Conservation (phyloP, 768 basidiomycete genomes). For the Leccinum incarnatum region DNA sequence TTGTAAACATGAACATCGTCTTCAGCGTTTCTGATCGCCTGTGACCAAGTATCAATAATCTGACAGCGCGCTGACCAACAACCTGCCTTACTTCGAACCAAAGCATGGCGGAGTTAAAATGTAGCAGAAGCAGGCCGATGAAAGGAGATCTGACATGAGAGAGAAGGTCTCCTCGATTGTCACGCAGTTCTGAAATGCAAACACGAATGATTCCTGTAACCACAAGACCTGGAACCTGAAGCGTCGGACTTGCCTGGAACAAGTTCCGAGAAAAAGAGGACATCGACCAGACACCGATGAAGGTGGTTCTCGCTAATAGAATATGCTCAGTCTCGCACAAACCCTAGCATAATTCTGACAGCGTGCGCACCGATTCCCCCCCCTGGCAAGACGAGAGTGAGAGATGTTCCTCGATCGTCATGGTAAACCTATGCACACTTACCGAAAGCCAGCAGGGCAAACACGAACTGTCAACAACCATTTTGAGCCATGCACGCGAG, state of each 20-base stretch:
- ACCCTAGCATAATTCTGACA: neutral
- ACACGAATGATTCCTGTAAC: neutral
- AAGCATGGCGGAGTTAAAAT: constrained; percentile 10
- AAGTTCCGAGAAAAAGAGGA: neutral
- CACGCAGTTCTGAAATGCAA: constrained; percentile 3
- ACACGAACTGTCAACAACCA: constrained; percentile 3
- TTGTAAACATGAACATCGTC: constrained; percentile 14
- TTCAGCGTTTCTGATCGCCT: constrained; percentile 15
- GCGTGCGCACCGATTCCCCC: constrained; percentile 5
- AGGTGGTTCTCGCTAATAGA: constrained; percentile 10
- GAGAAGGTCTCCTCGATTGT: constrained; percentile 15
- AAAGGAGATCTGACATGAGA: constrained; percentile 14
- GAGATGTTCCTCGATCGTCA: neutral
- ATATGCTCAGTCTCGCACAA: constrained; percentile 4
- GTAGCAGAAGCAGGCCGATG: constrained; percentile 13
- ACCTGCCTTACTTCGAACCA: constrained; percentile 4
- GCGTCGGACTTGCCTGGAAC: constrained; percentile 10
- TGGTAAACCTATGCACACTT: neutral
- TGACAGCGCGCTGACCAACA: neutral
- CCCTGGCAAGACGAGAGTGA: neutral
- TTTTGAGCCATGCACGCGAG: neutral
- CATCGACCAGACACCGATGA: constrained; percentile 8
- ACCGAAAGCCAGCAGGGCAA: constrained; percentile 13
- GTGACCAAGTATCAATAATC: neutral
- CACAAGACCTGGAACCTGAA: neutral